Evolutionary conservation across 2,329 filamentous ascomycete species (phyloP), one percentile per base, ranked within the genome.

Genomic region (Epichloe brachyelytri): DNA sequence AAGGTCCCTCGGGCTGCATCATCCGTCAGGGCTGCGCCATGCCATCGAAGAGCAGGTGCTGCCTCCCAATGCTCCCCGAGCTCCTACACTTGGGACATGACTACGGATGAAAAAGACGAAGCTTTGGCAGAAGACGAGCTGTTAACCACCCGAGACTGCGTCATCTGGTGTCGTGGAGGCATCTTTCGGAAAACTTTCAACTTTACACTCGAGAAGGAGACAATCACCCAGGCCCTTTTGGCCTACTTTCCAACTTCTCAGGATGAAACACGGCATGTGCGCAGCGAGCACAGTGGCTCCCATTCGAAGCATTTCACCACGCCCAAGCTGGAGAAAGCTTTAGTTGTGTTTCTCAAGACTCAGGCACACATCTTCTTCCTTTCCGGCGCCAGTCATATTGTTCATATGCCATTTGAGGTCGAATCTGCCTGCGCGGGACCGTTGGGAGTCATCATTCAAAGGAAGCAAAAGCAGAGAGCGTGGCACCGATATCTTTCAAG

Each of bases 291-390:
- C 39, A 53, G 47, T 15, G 41, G 55, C 19, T 45, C 56, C 12
- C 6, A 54, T 12, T 36, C 41, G 7, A 50, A 56, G 3, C 38
- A 50, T 11, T 52, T 56, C 11, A 52, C 26, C 36, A n/a, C 52
- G 17, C 55, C 60, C 6, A 51, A 57, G 0, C 65, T 79, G 22
- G 77, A 78, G 41, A 77, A 83, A 61, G 89, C 91, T 4, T 71
- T 98, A 54, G 88, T 97, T 7, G 86, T 98, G 47, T 86, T 97
- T 58, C 79, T 98, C 57, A 90, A 87, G 68, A 90, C 88, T 0
- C 91, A 97, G 63, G 89, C 88, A 20, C 91, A 97, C 63, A 81
- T 98, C 57, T 94, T 90, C 72, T 96, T 94, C 64, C 77, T 97
- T 38, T 80, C 86, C 2, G 91, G 91, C 19, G 83, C 88, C 36